Evolutionary conservation across 495 filamentous ascomycete genomes (phyloP), one percentile per base, ranked within the genome.

Genomic region (Penicillium antarcticum): DNA sequence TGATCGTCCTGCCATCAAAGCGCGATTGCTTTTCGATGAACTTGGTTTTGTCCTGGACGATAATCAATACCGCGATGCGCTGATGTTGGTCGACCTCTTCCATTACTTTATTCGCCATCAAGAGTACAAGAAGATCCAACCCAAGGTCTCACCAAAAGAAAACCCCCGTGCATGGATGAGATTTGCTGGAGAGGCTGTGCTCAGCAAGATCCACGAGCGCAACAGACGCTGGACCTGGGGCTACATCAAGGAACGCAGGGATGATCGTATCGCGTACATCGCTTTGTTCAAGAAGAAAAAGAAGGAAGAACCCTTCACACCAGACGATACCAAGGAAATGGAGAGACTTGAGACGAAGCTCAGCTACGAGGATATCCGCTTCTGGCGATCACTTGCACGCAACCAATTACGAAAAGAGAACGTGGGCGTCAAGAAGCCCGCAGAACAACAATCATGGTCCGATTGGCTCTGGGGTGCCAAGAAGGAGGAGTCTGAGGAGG

Each of bases 41-140:
- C 89, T 98, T 23, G 92, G 95, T 21, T 87, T 98, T 43, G 87
- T 97, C 14, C 76, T 98, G 14, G 94, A 98, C 63, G 91, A 97
- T 54, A 84, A 97, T 53, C 94, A 98, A 63, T 98, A 98, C 62
- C 87, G 95, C 18, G 94, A 98, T 74, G 88, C 85, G 1, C 72
- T 98, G 49, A 97, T 97, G 95, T 88, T 98, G 75, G 86, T 96
- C 7, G 94, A 98, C 65, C 80, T 97, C 5, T 97, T 98, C 75
- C 94, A 98, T 68, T 97, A 92, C 64, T 98, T 96, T 66, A 88
- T 97, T 58, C 87, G 92, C 35, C 95, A 98, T 58, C 94, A 97
- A 66, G 91, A 98, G 66, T 95, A 96, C 75, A 95, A 91, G 67
- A 95, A 91, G 67, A 79, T 87, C 51, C 91, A 96, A 58, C 94